phyloP scores from a whole-genome alignment of 768 basidiomycete species.

The Mrakia blollopis region DNA sequence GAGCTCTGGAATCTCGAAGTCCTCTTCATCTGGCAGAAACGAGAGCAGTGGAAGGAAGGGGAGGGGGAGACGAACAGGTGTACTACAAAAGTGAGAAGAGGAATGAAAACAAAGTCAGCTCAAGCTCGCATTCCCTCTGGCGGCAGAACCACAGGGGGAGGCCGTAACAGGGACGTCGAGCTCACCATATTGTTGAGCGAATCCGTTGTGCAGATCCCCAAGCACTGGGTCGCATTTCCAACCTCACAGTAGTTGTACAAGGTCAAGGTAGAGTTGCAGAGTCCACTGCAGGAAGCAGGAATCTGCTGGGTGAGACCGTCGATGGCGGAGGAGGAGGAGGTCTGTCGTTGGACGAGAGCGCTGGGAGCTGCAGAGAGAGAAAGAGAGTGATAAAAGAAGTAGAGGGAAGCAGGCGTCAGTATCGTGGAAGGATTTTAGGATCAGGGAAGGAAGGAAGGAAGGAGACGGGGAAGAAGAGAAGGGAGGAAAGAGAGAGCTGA shows the following conservation, averaged over 20 bases:
- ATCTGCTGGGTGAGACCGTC: background rate
- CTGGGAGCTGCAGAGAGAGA: background rate
- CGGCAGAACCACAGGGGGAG: too few species aligned
- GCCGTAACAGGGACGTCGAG: too few species aligned
- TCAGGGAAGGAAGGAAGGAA: background rate
- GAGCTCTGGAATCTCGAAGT: background rate
- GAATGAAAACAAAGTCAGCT: too few species aligned
- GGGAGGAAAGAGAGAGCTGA: background rate
- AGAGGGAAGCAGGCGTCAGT: background rate
- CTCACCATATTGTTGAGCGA: background rate
- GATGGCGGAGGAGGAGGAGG: too few species aligned
- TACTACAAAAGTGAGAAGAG: too few species aligned
- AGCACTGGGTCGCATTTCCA: background rate
- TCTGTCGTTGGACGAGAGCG: background rate
- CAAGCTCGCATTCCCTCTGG: too few species aligned
- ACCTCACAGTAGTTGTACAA: background rate
- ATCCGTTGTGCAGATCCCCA: background rate
- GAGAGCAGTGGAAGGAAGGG: too few species aligned
- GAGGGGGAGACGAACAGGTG: background rate
- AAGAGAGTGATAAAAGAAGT: background rate
- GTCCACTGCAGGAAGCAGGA: background rate
- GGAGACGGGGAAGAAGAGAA: background rate
- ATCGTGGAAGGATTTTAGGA: too few species aligned
- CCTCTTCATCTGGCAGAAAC: background rate
- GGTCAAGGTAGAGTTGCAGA: slow-evolving; percentile 3